phyloP scores from a whole-genome alignment of 78 protist species.

The Polysphondylium violaceum region DNA sequence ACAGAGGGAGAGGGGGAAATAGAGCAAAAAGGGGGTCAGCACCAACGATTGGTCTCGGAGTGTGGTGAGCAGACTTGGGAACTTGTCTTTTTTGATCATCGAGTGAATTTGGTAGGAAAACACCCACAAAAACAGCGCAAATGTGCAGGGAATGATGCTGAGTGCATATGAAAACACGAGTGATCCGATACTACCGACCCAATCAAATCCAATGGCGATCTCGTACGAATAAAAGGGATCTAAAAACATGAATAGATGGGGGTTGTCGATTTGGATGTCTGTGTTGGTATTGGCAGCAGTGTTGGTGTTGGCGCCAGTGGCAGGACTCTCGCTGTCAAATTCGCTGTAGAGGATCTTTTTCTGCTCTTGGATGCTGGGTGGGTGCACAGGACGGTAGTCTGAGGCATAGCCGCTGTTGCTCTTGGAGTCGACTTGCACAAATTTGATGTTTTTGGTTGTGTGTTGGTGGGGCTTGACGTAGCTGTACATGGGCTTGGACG shows the following conservation, averaged over 20 bases:
- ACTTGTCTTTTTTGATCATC: slow-evolving; percentile 42
- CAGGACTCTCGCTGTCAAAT: too few species aligned
- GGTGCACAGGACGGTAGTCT: too few species aligned
- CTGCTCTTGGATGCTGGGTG: too few species aligned
- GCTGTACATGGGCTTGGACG: too few species aligned
- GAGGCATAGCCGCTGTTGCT: not conserved
- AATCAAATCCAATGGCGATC: slow-evolving; percentile 15
- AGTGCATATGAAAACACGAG: slow-evolving; percentile 29
- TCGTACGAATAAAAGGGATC: slow-evolving; percentile 69
- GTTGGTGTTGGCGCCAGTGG: not conserved
- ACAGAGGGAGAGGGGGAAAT: slow-evolving; percentile 13
- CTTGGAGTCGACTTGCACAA: not conserved
- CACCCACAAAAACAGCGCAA: slow-evolving; percentile 55
- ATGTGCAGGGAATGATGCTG: slow-evolving; percentile 32
- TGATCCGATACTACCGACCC: slow-evolving; percentile 36
- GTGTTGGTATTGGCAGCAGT: not conserved
- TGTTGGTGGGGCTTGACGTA: not conserved
- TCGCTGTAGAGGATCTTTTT: too few species aligned
- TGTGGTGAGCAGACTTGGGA: slow-evolving; percentile 40
- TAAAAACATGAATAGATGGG: slow-evolving; percentile 37
- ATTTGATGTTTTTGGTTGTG: not conserved
- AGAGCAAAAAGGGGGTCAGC: slow-evolving; percentile 31
- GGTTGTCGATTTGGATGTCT: slow-evolving; percentile 25
- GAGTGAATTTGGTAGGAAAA: slow-evolving; percentile 43
- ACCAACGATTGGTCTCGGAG: slow-evolving; percentile 16